phyloP scores from a whole-genome alignment of 2,329 filamentous ascomycete species.

The Diaporthe humulicola region DNA sequence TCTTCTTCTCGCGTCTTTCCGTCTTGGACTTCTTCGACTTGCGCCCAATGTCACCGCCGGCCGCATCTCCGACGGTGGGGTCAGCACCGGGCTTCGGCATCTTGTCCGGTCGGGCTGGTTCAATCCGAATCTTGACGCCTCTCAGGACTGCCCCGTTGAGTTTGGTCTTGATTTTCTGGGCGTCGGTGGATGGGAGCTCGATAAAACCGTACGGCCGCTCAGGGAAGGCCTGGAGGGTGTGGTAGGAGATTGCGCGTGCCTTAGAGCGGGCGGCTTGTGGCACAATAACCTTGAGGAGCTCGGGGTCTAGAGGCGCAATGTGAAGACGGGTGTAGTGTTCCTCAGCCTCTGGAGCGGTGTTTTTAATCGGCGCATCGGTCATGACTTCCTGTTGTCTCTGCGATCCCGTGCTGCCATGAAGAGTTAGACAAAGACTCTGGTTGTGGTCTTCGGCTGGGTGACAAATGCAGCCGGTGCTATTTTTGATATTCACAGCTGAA shows the following conservation, averaged over 20 bases:
- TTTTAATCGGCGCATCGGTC: slow-evolving; percentile 19
- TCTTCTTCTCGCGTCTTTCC: slow-evolving; percentile 51
- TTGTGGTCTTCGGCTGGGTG: neutral
- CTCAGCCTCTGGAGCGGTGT: slow-evolving; percentile 4
- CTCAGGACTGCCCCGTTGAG: slow-evolving; percentile 88
- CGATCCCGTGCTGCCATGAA: neutral
- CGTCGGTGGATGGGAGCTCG: slow-evolving; percentile 83
- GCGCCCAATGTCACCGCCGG: neutral
- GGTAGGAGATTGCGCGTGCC: slow-evolving; percentile 89
- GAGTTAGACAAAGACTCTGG: neutral
- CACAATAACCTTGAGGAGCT: slow-evolving; percentile 80
- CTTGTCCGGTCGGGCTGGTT: slow-evolving; percentile 80
- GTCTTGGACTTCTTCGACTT: slow-evolving; percentile 50
- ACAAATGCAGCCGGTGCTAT: neutral
- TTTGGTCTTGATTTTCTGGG: slow-evolving; percentile 92
- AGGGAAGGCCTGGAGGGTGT: slow-evolving; percentile 87
- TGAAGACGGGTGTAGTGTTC: slow-evolving; percentile 75
- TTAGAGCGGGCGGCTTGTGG: slow-evolving; percentile 74
- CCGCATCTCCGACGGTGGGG: slow-evolving; percentile 42
- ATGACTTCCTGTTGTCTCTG: slow-evolving; percentile 30
- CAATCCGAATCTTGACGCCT: slow-evolving; percentile 86
- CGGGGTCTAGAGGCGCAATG: slow-evolving; percentile 86
- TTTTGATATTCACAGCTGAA: slow-evolving; percentile 14
- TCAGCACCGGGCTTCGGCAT: slow-evolving; percentile 54
- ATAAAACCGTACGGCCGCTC: slow-evolving; percentile 93